Conservation (phyloP, 768 basidiomycete species). For the Sistotremastrum niveocremeum region DNA sequence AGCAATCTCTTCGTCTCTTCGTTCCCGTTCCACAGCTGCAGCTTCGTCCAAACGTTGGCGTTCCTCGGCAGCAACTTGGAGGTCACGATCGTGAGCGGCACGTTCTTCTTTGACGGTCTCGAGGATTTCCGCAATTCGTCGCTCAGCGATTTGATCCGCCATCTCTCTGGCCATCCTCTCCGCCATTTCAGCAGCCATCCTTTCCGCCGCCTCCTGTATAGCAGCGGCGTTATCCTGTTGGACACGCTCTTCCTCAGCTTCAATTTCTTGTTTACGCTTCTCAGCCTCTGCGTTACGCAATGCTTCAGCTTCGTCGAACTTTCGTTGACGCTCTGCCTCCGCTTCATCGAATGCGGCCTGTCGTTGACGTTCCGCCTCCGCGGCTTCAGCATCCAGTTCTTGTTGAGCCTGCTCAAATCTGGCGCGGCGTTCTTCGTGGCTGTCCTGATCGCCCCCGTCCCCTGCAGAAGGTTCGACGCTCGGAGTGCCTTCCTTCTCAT, state of each 20-base stretch:
- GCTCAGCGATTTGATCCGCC: slow-evolving; percentile 27
- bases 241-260: not conserved
- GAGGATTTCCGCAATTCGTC: slow-evolving; percentile 43
- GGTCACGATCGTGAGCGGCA: slow-evolving; percentile 9
- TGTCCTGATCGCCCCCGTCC: no score
- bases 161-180: not conserved
- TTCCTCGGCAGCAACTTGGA: slow-evolving; percentile 9
- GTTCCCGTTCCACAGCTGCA: slow-evolving; percentile 4
- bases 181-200: not conserved
- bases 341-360: slow-evolving; percentile 27
- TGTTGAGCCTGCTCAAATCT: no score
- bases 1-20: slow-evolving; percentile 32
- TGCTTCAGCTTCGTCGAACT: slow-evolving; percentile 41
- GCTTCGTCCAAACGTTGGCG: slow-evolving; percentile 7
- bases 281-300: slow-evolving; percentile 9
- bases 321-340: slow-evolving; percentile 32
- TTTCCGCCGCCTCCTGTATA: no score
- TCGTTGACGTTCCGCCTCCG: no score
- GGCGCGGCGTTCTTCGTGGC: no score
- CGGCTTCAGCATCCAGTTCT: no score
- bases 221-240: not conserved
- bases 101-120: slow-evolving; percentile 32
- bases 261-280: not conserved
- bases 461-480: no score
- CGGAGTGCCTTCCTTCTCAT: no score